phyloP scores from a whole-genome alignment of 176 grass and related monocot species.

The Zoysia pacifica region DNA sequence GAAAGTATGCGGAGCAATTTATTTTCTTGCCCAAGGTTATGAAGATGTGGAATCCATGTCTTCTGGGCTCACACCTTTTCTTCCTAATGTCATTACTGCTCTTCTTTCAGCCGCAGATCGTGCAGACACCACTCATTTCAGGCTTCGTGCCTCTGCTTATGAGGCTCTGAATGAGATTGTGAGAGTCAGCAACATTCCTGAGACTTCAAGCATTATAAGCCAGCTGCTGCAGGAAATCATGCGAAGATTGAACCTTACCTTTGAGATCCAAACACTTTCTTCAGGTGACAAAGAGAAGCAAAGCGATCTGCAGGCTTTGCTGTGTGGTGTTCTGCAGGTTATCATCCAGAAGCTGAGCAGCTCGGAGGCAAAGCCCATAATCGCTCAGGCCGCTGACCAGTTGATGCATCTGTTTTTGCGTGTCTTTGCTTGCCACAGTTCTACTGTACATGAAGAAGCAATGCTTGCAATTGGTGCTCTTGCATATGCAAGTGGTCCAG shows the following conservation, averaged over 20 bases:
- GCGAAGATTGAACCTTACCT: conserved; percentile 65
- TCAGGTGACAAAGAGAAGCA: conserved; percentile 74
- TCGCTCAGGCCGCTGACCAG: conserved; percentile 72
- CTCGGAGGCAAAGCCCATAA: conserved; percentile 66
- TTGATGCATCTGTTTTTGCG: conserved; percentile 82
- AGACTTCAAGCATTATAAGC: conserved; percentile 59
- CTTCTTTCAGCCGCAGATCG: conserved; percentile 80
- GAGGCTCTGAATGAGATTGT: conserved; percentile 93
- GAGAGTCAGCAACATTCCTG: conserved; percentile 66
- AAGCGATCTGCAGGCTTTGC: conserved; percentile 78
- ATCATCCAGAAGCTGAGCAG: conserved; percentile 86
- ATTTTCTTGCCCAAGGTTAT: conserved; percentile 89
- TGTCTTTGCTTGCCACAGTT: conserved; percentile 76
- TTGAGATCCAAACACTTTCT: conserved; percentile 72
- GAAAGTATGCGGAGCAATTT: conserved; percentile 81
- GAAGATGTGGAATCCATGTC: conserved; percentile 60
- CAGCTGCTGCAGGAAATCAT: conserved; percentile 72
- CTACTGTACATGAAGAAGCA: conserved; percentile 91
- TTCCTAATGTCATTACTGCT: conserved; percentile 70
- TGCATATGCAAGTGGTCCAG: conserved; percentile 82
- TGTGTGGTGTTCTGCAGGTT: conserved; percentile 86
- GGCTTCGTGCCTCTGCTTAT: conserved; percentile 81
- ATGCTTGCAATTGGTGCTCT: conserved; percentile 93
- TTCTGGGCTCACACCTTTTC: conserved; percentile 78
- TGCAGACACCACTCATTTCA: conserved; percentile 60